Evolutionary conservation across 225 moss, liverwort and hornwort species (phyloP), one percentile per base, ranked within the genome.

Genomic region (Thuidium tamariscinum): DNA sequence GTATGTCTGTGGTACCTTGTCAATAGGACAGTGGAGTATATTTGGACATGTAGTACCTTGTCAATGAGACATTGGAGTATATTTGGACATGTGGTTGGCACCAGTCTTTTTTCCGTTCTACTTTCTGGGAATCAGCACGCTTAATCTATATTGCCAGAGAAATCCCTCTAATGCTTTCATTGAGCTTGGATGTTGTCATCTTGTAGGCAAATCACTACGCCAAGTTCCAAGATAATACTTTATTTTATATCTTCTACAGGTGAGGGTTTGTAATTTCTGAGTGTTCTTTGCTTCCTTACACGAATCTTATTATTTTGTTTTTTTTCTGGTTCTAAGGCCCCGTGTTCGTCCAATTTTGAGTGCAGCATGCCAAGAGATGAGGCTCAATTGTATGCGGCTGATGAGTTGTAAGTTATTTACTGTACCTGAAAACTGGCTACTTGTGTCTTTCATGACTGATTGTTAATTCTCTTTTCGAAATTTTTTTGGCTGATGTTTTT

Each of bases 221-320:
- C 84, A 99, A 97, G 89, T 97, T 97, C 84, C 98, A 97, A 87
- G 96, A 99, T 85, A 95, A 95, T 72, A 97, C 98, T n/a, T 86
- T 99, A 90, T 99, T 99, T 89, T 97, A 99, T 89, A 96, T 97
- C 87, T 99, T 99, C 89, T 99, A 99, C 96, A 99, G 98, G 98
- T 96, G 82, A 32, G 66, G 59, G 16, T 44, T 72, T 72, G 57
- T 74, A 56, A 76, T 60, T 37, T 96, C 87, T 54, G 60, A 89
- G 52, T 74, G 67, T 7, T 61, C 67, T 55, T 83, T 71, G 82
- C 41, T 34, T 67, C 30, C 55, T 79, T 10, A 30, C 22, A 51
- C 26, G 37, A 60, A 72, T 54, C 16, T 61, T 80, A 37, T 36
- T 54, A 39, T 41, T 41, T 27, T 77, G 11, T 17, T 32, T 65